A percentile compares a stretch with the other conserved stretches of the same genome.
Evolutionary conservation across 2,329 filamentous ascomycete species (phyloP).

Genomic region (Aspergillus proliferans): DNA sequence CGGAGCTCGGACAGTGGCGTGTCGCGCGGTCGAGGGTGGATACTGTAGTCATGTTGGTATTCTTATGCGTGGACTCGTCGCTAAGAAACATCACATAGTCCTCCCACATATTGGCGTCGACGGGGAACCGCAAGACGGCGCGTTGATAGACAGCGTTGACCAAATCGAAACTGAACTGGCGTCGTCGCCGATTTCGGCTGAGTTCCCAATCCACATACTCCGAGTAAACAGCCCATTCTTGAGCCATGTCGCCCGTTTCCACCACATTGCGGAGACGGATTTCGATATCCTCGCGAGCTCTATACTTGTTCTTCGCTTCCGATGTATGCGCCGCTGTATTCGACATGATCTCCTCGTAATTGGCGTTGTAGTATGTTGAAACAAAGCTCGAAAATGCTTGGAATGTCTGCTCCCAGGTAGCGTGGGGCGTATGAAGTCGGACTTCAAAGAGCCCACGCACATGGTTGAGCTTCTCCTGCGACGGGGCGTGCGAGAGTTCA

Average conservation of each 20-base stretch:
- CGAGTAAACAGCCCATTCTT: constrained; percentile 48
- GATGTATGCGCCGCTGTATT: constrained; percentile 46
- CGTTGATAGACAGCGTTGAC: constrained; percentile 66
- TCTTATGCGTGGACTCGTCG: constrained; percentile 45
- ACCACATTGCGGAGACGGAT: constrained; percentile 47
- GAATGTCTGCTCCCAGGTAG: constrained; percentile 54
- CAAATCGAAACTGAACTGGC: constrained; percentile 48
- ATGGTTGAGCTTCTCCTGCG: constrained; percentile 43
- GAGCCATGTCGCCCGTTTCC: constrained; percentile 46
- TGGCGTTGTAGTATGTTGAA: constrained; percentile 48
- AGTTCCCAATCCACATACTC: constrained; percentile 86
- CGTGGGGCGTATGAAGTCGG: constrained; percentile 53
- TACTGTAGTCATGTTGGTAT: constrained; percentile 48
- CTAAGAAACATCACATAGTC: constrained; percentile 73
- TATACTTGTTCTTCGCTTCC: constrained; percentile 49
- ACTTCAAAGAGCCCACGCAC: constrained; percentile 48
- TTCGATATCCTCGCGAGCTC: constrained; percentile 50
- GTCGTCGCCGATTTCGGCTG: constrained; percentile 53
- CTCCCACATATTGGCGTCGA: constrained; percentile 71
- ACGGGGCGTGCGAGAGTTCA: constrained; percentile 45
- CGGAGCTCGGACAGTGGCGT: constrained; percentile 88
- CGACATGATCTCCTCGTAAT: constrained; percentile 55
- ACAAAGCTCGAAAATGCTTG: constrained; percentile 56
- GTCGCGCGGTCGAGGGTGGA: constrained; percentile 75
- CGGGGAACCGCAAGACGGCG: constrained; percentile 66